Base-by-base conservation (phyloP, 179 eudicot genomes). In the Beta macrorhiza region DNA sequence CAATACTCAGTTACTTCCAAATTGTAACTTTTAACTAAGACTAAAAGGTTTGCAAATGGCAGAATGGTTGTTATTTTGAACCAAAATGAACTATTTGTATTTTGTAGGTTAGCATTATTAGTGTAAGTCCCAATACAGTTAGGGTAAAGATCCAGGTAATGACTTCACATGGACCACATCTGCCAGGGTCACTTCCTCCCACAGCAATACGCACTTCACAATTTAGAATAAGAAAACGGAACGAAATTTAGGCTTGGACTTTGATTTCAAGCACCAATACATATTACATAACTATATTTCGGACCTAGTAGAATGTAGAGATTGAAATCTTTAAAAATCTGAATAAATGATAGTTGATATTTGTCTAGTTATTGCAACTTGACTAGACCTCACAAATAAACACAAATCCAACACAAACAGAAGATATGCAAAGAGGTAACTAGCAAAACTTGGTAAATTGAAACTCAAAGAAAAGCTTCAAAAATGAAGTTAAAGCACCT, bases 401-500 rank as follows among this genome's bases (percentile, higher is more conserved):
- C 44, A 32, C 71, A 67, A n/a, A 65, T 4, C 20, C 75, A 52
- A 15, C 3, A 4, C 22, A 72, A 32, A 22, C 44, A 14, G 13
- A 71, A n/a, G 3, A 79, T n/a, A 62, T 17, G 29, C 69, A 72
- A 45, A n/a, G 44, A 61, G 7, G 12, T 13, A 13, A 22, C 47
- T 19, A 19, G 2, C 14, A 29, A 29, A 49, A 75, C 52, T 75
- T 83, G 77, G 29, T 75, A 65, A 3, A 71, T 49, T 15, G 42
- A 52, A 22, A 77, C 20, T 56, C 61, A 72, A 49, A 75, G 37
- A 51, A 76, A 64, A 70, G 55, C 62, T 57, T 20, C 74, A 20
- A 10, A 10, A 0, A 42, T 53, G 51, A 29, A n/a, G 37, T 32
- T 2, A 74, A 29, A 17, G 78, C 85, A 92, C 99, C 98, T 97